Evolutionary conservation across 768 basidiomycete species (phyloP), one percentile per base, ranked within the genome.

Genomic region (Lentinula lateritia): DNA sequence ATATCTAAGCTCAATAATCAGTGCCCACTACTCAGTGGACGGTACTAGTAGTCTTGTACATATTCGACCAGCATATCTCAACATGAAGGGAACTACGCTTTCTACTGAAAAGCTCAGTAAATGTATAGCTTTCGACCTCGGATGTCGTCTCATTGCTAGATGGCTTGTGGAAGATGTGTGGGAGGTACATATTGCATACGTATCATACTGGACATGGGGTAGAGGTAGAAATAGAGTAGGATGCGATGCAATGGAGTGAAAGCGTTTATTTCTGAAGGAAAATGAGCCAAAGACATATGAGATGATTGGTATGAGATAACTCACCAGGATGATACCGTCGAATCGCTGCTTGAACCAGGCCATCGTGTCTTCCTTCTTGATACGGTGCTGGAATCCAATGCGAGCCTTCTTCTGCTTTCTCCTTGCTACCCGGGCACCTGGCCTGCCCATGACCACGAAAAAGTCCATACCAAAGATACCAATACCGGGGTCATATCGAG

Each of bases 391-490:
- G 80, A 87, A 90, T 55, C 97, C 96, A 72, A 99, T 77, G 61
- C 89, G 83, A 45, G 92, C 84, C 80, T 85, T 91, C 80, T 88
- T 89, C 76, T 90, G 86, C 81, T 90, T 97, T 79, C 95, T 82
- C 80, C 85, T 85, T 68, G 95, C 88, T 48, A 99, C 92, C 63
- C 95, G 91, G 69, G 81, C 86, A 67, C 96, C 96, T 56, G 95
- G 94, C 69, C 96, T 88, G 67, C 94, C 95, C 95, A 99, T 96
- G 63, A 96, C 93, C 67, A 92, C 90, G 73, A 88, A 95, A 80
- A 99, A 98, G 80, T 99, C 96, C 96, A 98, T 98, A 67, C 96
- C 96, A 74, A 98, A 98, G 76, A 98, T 98, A 87, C 96, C 96
- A 71, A 99, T 98, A 71, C 85, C 83, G 64, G 96, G 96, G 77